Percentiles rank a stretch among this genome's conserved stretches.
Evolutionary conservation across 2,329 filamentous ascomycete species (phyloP).

Genomic region (Didymella pomorum): DNA sequence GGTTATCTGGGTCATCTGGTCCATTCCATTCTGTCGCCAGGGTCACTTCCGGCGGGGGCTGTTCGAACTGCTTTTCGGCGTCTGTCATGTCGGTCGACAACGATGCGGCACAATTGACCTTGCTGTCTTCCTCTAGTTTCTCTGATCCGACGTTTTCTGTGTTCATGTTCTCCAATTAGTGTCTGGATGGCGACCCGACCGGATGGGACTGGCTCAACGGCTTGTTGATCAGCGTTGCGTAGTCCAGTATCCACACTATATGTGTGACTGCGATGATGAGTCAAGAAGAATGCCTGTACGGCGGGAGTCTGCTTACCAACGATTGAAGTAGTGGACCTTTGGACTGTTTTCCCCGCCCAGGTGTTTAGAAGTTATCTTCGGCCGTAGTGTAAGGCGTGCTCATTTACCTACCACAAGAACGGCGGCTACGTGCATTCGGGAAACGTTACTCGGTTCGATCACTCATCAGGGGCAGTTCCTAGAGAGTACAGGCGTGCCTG

Average conservation of each 20-base stretch:
- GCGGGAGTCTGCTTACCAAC: neutral
- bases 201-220: neutral
- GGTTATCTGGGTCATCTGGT: conserved; percentile 49
- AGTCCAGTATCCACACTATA: neutral
- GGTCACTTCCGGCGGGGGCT: neutral
- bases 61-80: conserved; percentile 3
- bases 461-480: neutral
- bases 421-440: neutral
- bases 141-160: neutral
- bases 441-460: conserved; percentile 5
- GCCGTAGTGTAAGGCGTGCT: neutral
- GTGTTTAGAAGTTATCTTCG: neutral
- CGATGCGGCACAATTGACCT: neutral
- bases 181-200: neutral
- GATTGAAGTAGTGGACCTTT: neutral
- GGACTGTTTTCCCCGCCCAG: neutral
- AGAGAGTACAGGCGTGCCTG: neutral
- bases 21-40: conserved; percentile 42
- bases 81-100: conserved; percentile 10
- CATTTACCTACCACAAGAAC: neutral
- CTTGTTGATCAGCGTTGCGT: neutral
- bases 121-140: neutral
- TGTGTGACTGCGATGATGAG: neutral
- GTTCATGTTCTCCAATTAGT: neutral
- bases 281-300: neutral